Base-by-base conservation (phyloP, 2,329 filamentous ascomycete species). In the Chaetomium olivaceum region DNA sequence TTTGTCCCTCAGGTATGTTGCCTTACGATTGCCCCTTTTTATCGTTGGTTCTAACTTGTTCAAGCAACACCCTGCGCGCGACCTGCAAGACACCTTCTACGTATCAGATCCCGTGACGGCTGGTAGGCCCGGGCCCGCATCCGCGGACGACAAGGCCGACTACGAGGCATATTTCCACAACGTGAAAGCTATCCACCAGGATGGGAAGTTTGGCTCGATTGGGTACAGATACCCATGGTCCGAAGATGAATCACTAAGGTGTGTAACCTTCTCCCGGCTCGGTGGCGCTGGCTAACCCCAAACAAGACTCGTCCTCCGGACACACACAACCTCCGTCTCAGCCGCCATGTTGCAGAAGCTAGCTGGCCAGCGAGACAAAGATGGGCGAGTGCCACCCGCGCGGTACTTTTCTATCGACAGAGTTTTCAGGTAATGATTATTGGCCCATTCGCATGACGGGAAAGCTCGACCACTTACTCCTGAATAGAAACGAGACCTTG, bases 371-470 rank as follows among this genome's bases (percentile, higher is more conserved):
- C 90, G 91, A 16, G 33, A 36, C 33, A 91, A 92, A 5, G 85
- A 88, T 72, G 86, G 87, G 56, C 81, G 82, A 61, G 84, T 85
- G 56, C 85, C 84, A 19, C 85, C 87, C 43, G 93, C 92, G n/a
- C 89, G 93, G 68, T 98, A 97, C 83, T 99, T 99, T 83, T 97
- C 92, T 68, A 99, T 99, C 76, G 95, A 99, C 80, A 89, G 95
- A 62, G 95, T 99, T 67, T 99, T 99, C 89, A 67, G 66, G 66
- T 67, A 88, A 69, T 12, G 12, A 36, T 36, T 9, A 36, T 36
- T 16, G 21, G 8, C 61, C n/a, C 12, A 4, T 3, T 23, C 14
- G 25, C n/a, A n/a, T 21, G 9, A 21, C n/a, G 14, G 4, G 2
- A 36, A 23, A 9, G 29, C 9, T 6, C n/a, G 5, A 16, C 25